phyloP scores from a whole-genome alignment of 2,329 filamentous ascomycete species.

The Alternaria sp. region DNA sequence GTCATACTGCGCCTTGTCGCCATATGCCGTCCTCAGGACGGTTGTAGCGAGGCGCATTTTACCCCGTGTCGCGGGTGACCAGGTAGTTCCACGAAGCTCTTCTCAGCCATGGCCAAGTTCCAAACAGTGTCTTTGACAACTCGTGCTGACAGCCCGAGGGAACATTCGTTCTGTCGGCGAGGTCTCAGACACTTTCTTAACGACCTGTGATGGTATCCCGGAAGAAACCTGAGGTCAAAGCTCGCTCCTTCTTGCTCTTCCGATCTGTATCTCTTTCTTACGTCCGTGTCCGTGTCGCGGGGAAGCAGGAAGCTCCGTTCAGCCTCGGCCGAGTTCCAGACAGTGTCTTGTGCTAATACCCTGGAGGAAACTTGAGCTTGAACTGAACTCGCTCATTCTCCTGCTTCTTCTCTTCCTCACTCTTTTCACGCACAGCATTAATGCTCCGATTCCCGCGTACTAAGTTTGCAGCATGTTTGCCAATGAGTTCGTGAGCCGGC shows the following conservation, averaged over 20 bases:
- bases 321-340: conserved; percentile 25
- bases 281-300: background rate
- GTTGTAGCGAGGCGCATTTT: conserved; percentile 7
- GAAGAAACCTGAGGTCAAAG: background rate
- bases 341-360: conserved; percentile 35
- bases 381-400: conserved; percentile 27
- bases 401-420: background rate
- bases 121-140: conserved; percentile 21
- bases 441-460: conserved; percentile 40
- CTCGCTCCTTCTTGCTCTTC: background rate
- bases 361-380: conserved; percentile 41
- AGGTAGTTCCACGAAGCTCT: background rate
- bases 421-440: conserved; percentile 29
- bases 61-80: background rate
- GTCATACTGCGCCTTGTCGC: conserved; percentile 9
- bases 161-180: conserved; percentile 20
- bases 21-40: background rate
- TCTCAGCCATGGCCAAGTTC: conserved; percentile 20
- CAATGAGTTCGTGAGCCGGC: conserved; percentile 45
- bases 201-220: background rate
- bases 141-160: conserved; percentile 40
- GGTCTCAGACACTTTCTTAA: background rate
- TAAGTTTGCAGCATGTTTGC: conserved; percentile 42
- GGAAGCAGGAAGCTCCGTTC: background rate
- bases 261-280: background rate